Evolutionary conservation across 345 rosid species (phyloP).

Genomic region (Camelina hispida): DNA sequence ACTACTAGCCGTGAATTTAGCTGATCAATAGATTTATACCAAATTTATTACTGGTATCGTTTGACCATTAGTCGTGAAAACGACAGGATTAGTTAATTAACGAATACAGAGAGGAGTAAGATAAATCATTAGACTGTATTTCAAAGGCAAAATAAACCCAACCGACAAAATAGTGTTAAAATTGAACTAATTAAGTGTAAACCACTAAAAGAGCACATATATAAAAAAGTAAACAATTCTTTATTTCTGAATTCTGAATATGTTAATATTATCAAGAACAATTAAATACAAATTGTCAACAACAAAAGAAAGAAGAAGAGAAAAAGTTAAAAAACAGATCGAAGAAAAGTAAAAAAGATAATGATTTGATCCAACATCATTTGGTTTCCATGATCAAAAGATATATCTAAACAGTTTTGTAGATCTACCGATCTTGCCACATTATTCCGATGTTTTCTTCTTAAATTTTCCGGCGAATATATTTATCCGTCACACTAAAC

Average conservation of each 20-base stretch:
- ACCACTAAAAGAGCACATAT: neutral
- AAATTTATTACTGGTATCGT: constrained; percentile 3
- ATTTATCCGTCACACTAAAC: constrained; percentile 30
- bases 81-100: constrained; percentile 21
- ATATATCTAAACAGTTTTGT: constrained; percentile 3
- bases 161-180: constrained; percentile 38
- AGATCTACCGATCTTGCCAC: constrained; percentile 34
- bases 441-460: constrained; percentile 2
- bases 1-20: constrained; percentile 28
- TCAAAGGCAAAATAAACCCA: neutral
- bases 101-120: neutral
- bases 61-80: constrained; percentile 24
- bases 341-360: constrained; percentile 33
- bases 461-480: neutral
- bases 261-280: constrained; percentile 37
- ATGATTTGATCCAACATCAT: constrained; percentile 34
- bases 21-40: neutral
- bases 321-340: constrained; percentile 18
- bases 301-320: neutral
- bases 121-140: neutral
- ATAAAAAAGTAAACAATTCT: constrained; percentile 18
- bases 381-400: constrained; percentile 30
- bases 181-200: constrained; percentile 15
- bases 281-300: constrained; percentile 36
- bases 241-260: constrained; percentile 32